These are phyloP conservation scores for Podaxis sp. DNA, from an alignment of 768 basidiomycete species.

Conservation along the genomic window DNA sequence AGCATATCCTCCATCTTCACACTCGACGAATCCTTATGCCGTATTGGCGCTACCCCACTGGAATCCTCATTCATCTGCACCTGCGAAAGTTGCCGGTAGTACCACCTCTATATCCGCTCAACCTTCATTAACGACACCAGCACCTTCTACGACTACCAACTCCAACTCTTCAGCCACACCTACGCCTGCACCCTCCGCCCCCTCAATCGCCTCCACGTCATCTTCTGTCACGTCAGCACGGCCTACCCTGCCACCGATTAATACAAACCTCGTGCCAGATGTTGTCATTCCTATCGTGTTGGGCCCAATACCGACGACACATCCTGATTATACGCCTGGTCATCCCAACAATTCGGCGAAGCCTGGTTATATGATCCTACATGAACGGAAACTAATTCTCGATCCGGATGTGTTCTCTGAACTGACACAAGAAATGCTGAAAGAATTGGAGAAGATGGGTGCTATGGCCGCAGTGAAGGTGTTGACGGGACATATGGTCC, in stretches of 20 bases:
- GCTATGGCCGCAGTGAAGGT: conserved; percentile 79
- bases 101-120: conserved; percentile 20
- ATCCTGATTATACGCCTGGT: conserved; percentile 46
- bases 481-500: conserved; percentile 80
- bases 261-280: conserved; percentile 31
- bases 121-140: conserved; percentile 15
- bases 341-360: conserved; percentile 46
- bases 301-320: conserved; percentile 64
- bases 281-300: conserved; percentile 77
- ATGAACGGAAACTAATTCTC: conserved; percentile 79
- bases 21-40: conserved; percentile 34
- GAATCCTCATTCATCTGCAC: conserved; percentile 25
- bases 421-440: conserved; percentile 67
- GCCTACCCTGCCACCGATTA: conserved; percentile 12
- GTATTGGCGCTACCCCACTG: conserved; percentile 30
- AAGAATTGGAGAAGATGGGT: conserved; percentile 74
- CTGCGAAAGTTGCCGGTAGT: conserved; percentile 18
- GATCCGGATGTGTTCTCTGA: conserved; percentile 83
- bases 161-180: conserved; percentile 18
- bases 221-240: conserved; percentile 2
- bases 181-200: conserved; percentile 18
- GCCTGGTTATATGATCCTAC: conserved; percentile 69
- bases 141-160: conserved; percentile 13
- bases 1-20: conserved; percentile 22
- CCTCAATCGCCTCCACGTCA: conserved; percentile 13